These are phyloP conservation scores for Wickerhamomyces mucosus DNA, from an alignment of 805 yeast species.

Conservation along the genomic window DNA sequence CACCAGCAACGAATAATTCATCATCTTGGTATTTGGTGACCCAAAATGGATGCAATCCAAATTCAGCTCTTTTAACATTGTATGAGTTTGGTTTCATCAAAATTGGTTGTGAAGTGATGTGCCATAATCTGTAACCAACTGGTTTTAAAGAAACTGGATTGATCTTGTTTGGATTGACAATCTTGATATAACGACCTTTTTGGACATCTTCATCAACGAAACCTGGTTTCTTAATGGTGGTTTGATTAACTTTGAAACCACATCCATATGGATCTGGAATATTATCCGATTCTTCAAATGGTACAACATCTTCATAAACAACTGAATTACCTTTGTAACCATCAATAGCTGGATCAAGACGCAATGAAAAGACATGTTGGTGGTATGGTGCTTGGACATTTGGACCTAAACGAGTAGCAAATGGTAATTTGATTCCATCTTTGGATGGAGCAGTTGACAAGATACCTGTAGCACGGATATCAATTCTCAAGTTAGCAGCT, in stretches of 20 bases:
- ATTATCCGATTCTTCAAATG: slow-evolving; percentile 41
- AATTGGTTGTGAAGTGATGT: slow-evolving; percentile 73
- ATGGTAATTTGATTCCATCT: slow-evolving; percentile 51
- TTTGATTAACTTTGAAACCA: slow-evolving; percentile 59
- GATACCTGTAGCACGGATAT: slow-evolving; percentile 81
- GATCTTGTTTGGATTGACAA: slow-evolving; percentile 62
- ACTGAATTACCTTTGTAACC: slow-evolving; percentile 66
- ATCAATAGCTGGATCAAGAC: slow-evolving; percentile 77
- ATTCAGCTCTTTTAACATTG: slow-evolving; percentile 63
- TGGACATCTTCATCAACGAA: slow-evolving; percentile 65
- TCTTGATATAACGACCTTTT: slow-evolving; percentile 65
- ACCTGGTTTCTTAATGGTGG: slow-evolving; percentile 61
- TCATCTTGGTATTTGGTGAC: slow-evolving; percentile 70
- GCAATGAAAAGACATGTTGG: slow-evolving; percentile 70
- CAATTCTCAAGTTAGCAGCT: slow-evolving; percentile 70
- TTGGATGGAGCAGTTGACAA: slow-evolving; percentile 79
- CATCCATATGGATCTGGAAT: slow-evolving; percentile 54
- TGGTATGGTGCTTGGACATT: slow-evolving; percentile 79
- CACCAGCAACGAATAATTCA: slow-evolving; percentile 74
- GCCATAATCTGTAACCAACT: slow-evolving; percentile 64
- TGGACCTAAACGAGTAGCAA: slow-evolving; percentile 69
- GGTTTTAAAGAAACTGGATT: slow-evolving; percentile 64
- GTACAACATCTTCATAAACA: slow-evolving; percentile 57
- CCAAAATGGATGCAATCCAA: slow-evolving; percentile 74
- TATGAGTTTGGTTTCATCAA: slow-evolving; percentile 54